Base-by-base conservation (phyloP, 2,329 filamentous ascomycete genomes). In the Arthroderma sp. region DNA sequence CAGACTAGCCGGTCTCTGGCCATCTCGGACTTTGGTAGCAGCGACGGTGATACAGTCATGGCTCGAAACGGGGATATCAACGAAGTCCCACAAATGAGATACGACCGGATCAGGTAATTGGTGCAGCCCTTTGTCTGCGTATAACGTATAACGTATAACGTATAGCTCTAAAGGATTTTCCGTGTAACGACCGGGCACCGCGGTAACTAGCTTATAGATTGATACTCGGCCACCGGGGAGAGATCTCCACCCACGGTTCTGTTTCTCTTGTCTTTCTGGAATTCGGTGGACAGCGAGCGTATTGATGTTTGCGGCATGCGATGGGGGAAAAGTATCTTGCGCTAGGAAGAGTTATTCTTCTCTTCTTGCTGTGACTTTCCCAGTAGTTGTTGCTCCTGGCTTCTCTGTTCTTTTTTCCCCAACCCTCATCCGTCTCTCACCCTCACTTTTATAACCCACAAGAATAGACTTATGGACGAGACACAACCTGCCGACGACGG, bases 1-100 rank as follows among this genome's bases (percentile, higher is more conserved):
- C 63, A 64, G 5, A 65, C 47, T 28, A 31, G 7, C 25, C 47
- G 25, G 19, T 52, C 47, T 21, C n/a, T 19, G 15, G 1, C 47
- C 7, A 13, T 11, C 25, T 52, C 47, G 47, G 33, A 15, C 33
- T 52, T 43, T 17, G 39, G 39, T 9, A 43, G 39, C 39, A 19
- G 39, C 39, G 39, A 19, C n/a, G 39, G 39, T 23, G n/a, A 19
- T 19, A 43, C 39, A 43, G 21, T 19, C 39, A 43, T 43, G 5
- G n/a, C 39, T 19, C n/a, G n/a, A 43, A 43, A 43, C n/a, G 39
- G 39, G 39, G 19, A 43, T 43, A 9, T 43, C 17, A 15, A 43
- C 39, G 39, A 43, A 17, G 17, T 19, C 8, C 17, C 39, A 4
- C n/a, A 43, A 17, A 17, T 15, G 38, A 15, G 19, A 41, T n/a